Percentiles rank a stretch among this genome's conserved stretches.
Conservation (phyloP, 331 rosid genomes). For the Telfairia occidentalis region DNA sequence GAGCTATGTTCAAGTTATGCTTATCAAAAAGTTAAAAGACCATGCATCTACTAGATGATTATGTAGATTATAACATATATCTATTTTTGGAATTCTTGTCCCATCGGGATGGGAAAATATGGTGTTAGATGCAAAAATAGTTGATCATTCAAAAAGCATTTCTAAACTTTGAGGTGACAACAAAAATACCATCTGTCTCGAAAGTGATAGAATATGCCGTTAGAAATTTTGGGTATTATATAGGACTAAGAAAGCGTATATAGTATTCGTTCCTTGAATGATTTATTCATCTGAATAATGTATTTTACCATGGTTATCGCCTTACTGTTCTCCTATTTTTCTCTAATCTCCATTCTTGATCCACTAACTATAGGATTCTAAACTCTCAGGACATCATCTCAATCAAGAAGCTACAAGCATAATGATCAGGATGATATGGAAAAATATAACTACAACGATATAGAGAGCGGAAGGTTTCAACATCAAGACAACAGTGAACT, state of each 20-base stretch:
- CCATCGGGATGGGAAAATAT: not conserved
- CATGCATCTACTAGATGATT: too few relatives aligned
- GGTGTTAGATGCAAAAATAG: not conserved
- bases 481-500: slow-evolving; percentile 14
- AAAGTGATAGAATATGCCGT: not conserved
- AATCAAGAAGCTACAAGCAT: slow-evolving; percentile 18
- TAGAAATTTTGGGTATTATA: not conserved
- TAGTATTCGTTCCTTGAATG: not conserved
- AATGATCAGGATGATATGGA: slow-evolving; percentile 15
- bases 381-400: slow-evolving; percentile 37
- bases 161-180: not conserved
- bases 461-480: slow-evolving; percentile 40
- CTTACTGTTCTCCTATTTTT: too few relatives aligned
- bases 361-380: not conserved
- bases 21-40: too few relatives aligned
- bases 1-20: too few relatives aligned
- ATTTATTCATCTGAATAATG: not conserved
- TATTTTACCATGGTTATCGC: not conserved
- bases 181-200: not conserved
- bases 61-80: too few relatives aligned
- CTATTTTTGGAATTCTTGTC: too few relatives aligned
- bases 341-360: not conserved
- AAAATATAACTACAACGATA: slow-evolving; percentile 20
- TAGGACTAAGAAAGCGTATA: not conserved
- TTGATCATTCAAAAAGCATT: not conserved